Evolutionary conservation across 164 flowering plant genomes (phyloP).

Genomic region (Aristolochia fimbriata): DNA sequence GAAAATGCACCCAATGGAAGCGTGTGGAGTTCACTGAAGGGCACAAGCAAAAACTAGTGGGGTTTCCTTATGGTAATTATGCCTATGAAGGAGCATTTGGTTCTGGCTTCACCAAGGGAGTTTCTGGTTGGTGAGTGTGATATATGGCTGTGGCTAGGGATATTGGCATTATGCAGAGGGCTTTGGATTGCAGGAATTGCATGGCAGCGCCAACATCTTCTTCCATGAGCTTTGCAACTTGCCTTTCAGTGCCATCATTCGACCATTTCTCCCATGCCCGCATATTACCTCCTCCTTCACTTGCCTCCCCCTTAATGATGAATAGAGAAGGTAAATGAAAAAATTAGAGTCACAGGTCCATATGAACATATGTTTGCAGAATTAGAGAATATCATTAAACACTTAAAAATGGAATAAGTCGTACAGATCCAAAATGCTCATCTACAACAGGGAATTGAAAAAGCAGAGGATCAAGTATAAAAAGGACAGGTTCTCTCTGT

Average conservation of each 20-base stretch:
- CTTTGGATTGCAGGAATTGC: conserved; percentile 81
- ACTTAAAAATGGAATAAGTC: no score
- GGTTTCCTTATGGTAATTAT: background rate
- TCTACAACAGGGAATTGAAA: no score
- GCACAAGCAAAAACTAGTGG: conserved; percentile 10
- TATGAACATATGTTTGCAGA: no score
- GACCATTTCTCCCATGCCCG: conserved; percentile 80
- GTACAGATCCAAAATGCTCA: no score
- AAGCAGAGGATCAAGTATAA: no score
- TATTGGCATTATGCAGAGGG: conserved; percentile 76
- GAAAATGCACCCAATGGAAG: conserved; percentile 4
- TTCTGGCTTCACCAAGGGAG: conserved; percentile 42
- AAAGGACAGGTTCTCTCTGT: no score
- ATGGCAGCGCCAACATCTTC: conserved; percentile 79
- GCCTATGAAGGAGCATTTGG: conserved; percentile 32
- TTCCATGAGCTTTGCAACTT: conserved; percentile 84
- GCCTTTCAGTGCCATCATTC: conserved; percentile 55
- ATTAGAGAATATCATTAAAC: no score
- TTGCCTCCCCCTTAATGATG: conserved; percentile 34
- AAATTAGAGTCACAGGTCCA: background rate
- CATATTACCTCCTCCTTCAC: conserved; percentile 36
- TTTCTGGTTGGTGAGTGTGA: conserved; percentile 36
- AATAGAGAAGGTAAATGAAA: background rate
- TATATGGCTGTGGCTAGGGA: conserved; percentile 64
- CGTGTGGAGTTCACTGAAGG: conserved; percentile 9